phyloP scores from a whole-genome alignment of 306 rosid species.

The Malus fusca region DNA sequence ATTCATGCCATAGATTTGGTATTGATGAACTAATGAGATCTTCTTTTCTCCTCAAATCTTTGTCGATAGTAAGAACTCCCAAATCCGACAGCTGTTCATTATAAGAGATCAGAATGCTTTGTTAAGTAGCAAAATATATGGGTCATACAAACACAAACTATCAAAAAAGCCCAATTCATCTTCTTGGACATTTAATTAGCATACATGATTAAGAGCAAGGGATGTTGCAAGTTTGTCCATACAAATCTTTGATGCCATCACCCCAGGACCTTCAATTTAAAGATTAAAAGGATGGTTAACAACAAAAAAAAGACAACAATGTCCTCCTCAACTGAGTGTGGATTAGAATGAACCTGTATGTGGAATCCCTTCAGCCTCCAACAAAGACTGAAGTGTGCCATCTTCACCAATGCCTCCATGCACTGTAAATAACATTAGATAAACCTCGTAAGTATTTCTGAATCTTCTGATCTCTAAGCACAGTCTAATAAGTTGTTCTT shows the following conservation, averaged over 20 bases:
- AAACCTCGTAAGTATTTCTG: slow-evolving; percentile 12
- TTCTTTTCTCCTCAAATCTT: slow-evolving; percentile 48
- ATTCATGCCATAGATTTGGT: slow-evolving; percentile 62
- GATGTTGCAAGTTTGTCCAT: slow-evolving; percentile 97
- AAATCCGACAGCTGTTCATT: slow-evolving; percentile 51
- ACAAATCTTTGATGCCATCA: slow-evolving; percentile 68
- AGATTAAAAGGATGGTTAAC: background rate
- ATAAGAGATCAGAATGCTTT: slow-evolving; percentile 14
- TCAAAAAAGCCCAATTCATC: slow-evolving; percentile 2
- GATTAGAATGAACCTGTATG: slow-evolving; percentile 57
- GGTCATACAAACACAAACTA: background rate
- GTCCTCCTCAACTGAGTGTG: background rate
- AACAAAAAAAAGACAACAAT: slow-evolving; percentile 5
- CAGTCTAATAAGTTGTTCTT: background rate
- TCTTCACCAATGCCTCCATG: slow-evolving; percentile 99
- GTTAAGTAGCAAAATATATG: slow-evolving; percentile 9
- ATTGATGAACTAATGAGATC: slow-evolving; percentile 41
- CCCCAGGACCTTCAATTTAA: slow-evolving; percentile 69
- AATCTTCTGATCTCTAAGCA: background rate
- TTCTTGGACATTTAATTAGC: slow-evolving; percentile 9
- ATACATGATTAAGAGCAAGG: slow-evolving; percentile 65
- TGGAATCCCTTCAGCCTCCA: slow-evolving; percentile 78
- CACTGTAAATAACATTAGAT: slow-evolving; percentile 39
- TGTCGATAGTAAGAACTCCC: slow-evolving; percentile 82
- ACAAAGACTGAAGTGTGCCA: slow-evolving; percentile 83